phyloP scores from a whole-genome alignment of 2,329 filamentous ascomycete species.

The Colletotrichum musae region DNA sequence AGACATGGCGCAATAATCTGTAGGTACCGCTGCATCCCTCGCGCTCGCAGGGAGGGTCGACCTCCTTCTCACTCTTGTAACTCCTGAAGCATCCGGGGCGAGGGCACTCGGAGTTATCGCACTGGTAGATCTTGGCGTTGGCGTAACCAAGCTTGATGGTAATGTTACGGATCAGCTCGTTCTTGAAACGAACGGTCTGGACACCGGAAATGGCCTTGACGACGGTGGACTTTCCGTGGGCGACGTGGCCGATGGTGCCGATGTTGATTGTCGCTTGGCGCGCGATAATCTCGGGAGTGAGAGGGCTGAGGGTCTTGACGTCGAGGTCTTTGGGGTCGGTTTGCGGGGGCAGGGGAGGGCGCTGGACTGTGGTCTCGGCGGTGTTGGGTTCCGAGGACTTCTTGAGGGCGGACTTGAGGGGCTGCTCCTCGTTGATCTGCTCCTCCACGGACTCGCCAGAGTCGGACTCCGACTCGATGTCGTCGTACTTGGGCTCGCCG shows the following conservation, averaged over 20 bases:
- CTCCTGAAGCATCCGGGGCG: slow-evolving; percentile 95
- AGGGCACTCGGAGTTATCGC: slow-evolving; percentile 91
- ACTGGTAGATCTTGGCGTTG: slow-evolving; percentile 99
- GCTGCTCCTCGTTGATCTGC: slow-evolving; percentile 72
- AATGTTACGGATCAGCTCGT: slow-evolving; percentile 98
- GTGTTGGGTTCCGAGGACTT: slow-evolving; percentile 66
- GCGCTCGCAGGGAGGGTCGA: slow-evolving; percentile 95
- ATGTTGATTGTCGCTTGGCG: slow-evolving; percentile 99
- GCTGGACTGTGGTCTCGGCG: slow-evolving; percentile 68
- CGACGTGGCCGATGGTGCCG: slow-evolving; percentile 97
- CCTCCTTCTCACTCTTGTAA: slow-evolving; percentile 99
- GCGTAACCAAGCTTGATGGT: slow-evolving; percentile 99
- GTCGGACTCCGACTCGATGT: slow-evolving; percentile 80
- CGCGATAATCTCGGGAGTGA: slow-evolving; percentile 97
- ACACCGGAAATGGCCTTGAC: slow-evolving; percentile 99
- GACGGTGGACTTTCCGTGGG: slow-evolving; percentile 98
- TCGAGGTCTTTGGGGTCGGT: slow-evolving; percentile 93
- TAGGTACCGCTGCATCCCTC: slow-evolving; percentile 92
- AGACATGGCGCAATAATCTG: slow-evolving; percentile 90
- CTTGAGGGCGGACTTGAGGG: slow-evolving; percentile 89
- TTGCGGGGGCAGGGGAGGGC: slow-evolving; percentile 80
- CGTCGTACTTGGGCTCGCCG: slow-evolving; percentile 76
- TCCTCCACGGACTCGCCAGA: slow-evolving; percentile 75
- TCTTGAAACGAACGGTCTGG: slow-evolving; percentile 99
- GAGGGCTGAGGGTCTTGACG: slow-evolving; percentile 82